Conservation (phyloP, 371 early-diverging fungal species). For the Apophysomyces ossiformis region DNA sequence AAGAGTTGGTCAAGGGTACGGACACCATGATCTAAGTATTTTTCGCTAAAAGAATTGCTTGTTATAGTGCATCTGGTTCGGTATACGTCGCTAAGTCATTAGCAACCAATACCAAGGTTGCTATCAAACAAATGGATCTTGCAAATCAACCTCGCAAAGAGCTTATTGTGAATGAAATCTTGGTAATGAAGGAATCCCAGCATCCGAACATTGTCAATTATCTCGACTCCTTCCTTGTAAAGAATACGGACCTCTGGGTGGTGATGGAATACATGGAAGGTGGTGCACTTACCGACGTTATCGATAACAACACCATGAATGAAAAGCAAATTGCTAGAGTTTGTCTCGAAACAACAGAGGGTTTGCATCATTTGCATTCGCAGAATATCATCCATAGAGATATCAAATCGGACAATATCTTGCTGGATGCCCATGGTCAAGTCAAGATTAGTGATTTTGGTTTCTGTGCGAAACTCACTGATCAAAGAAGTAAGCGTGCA, state of each 20-base stretch:
- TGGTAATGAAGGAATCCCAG: slow-evolving; percentile 94
- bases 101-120: slow-evolving; percentile 76
- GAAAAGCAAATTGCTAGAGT: slow-evolving; percentile 94
- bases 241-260: slow-evolving; percentile 90
- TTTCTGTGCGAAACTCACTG: slow-evolving; percentile 92
- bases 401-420: slow-evolving; percentile 96
- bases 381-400: slow-evolving; percentile 96
- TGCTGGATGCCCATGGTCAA: slow-evolving; percentile 83
- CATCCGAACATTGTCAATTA: slow-evolving; percentile 97
- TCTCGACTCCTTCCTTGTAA: slow-evolving; percentile 88
- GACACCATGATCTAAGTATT: neutral
- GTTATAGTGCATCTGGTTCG: slow-evolving; percentile 88
- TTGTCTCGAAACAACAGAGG: slow-evolving; percentile 86
- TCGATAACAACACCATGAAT: slow-evolving; percentile 88
- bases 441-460: slow-evolving; percentile 95
- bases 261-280: slow-evolving; percentile 99
- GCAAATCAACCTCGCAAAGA: slow-evolving; percentile 93
- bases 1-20: slow-evolving; percentile 96
- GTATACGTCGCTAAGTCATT: slow-evolving; percentile 87
- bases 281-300: slow-evolving; percentile 95
- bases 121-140: slow-evolving; percentile 98
- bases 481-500: slow-evolving; percentile 85
- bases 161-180: slow-evolving; percentile 94
- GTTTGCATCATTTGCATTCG: slow-evolving; percentile 89
- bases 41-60: neutral